A percentile compares a stretch with the other conserved stretches of the same genome.
Conservation (phyloP, 306 rosid genomes). For the Fagus crenata region DNA sequence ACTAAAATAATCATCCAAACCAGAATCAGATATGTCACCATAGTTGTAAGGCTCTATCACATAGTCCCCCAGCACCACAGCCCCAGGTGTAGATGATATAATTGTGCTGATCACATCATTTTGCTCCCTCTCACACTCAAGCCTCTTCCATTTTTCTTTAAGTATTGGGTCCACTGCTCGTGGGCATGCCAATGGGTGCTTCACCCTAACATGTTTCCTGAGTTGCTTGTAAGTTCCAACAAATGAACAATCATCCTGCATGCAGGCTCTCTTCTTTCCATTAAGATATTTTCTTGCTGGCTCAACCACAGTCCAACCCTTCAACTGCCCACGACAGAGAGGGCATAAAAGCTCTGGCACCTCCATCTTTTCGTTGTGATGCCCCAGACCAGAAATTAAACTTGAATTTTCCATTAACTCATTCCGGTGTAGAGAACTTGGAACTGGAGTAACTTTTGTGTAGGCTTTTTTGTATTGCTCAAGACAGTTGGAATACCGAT, state of each 20-base stretch:
- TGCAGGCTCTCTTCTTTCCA: constrained; percentile 86
- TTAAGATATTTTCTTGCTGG: constrained; percentile 77
- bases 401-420: constrained; percentile 36
- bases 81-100: constrained; percentile 84
- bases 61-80: constrained; percentile 88
- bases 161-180: constrained; percentile 84
- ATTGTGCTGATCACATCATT: constrained; percentile 94
- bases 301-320: constrained; percentile 98
- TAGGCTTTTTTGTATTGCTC: constrained; percentile 92
- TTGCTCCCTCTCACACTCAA: constrained; percentile 85
- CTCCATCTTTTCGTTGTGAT: constrained; percentile 42
- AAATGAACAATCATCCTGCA: constrained; percentile 85
- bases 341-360: constrained; percentile 90
- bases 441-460: constrained; percentile 59
- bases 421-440: constrained; percentile 39
- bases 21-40: constrained; percentile 50
- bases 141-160: constrained; percentile 87
- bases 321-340: constrained; percentile 89
- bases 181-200: constrained; percentile 90
- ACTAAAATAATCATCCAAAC: constrained; percentile 58
- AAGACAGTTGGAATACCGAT: constrained; percentile 88
- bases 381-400: constrained; percentile 45
- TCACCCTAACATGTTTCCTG: constrained; percentile 77
- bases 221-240: constrained; percentile 74
- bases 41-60: constrained; percentile 82